Percentiles rank a stretch among this genome's conserved stretches.
phyloP scores from a whole-genome alignment of 805 yeast species.

The Danielozyma ontarioensis region DNA sequence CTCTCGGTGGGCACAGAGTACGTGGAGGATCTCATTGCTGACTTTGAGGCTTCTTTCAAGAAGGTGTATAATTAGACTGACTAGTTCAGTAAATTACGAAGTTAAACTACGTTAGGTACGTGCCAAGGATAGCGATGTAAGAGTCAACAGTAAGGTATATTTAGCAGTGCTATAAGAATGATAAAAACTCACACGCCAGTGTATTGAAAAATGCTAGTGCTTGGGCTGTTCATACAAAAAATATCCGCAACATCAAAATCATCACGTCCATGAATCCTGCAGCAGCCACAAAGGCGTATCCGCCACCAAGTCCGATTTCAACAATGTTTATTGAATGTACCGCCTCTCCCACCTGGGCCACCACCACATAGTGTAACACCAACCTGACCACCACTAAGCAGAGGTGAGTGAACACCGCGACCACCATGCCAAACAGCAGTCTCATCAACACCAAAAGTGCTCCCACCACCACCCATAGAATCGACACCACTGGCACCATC shows the following conservation, averaged over 20 bases:
- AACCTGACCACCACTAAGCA: not conserved
- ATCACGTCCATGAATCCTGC: too few species aligned
- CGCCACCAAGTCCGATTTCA: too few species aligned
- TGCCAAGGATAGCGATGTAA: not conserved
- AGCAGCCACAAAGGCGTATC: too few species aligned
- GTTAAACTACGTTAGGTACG: too few species aligned
- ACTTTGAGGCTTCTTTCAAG: constrained; percentile 68
- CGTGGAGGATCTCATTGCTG: constrained; percentile 17
- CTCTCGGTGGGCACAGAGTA: constrained; percentile 17
- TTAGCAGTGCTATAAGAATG: not conserved
- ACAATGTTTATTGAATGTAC: too few species aligned
- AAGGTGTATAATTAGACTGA: constrained; percentile 37
- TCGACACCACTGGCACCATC: too few species aligned
- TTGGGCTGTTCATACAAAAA: not conserved
- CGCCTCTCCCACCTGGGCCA: not conserved
- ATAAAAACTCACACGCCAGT: not conserved
- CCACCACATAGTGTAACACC: not conserved
- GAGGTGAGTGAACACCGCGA: too few species aligned
- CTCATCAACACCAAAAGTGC: too few species aligned
- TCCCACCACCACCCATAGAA: too few species aligned
- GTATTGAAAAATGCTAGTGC: not conserved
- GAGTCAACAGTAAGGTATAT: not conserved
- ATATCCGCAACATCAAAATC: too few species aligned
- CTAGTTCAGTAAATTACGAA: too few species aligned
- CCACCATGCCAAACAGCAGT: too few species aligned